A percentile compares a stretch with the other conserved stretches of the same genome.
Conservation (phyloP, 129 eudicot genomes). For the Glebionis coronaria region DNA sequence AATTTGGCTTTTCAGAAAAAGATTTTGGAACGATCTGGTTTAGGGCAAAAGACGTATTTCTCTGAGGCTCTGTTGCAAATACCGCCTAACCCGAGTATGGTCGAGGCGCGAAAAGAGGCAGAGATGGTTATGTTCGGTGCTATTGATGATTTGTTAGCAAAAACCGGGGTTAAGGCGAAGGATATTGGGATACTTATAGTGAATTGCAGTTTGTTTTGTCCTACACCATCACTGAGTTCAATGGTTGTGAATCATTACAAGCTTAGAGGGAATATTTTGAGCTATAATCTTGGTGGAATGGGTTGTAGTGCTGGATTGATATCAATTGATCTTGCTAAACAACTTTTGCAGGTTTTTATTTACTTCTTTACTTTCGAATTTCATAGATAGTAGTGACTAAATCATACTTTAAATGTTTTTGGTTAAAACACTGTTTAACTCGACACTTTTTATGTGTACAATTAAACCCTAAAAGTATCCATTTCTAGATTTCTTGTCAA, state of each 20-base stretch:
- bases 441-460: no score
- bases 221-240: slow-evolving; percentile 43
- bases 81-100: slow-evolving; percentile 71
- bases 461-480: no score
- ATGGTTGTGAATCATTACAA: slow-evolving; percentile 63
- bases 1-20: slow-evolving; percentile 45
- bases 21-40: slow-evolving; percentile 75
- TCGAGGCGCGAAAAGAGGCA: slow-evolving; percentile 77
- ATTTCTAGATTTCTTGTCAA: no score
- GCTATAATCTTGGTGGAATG: slow-evolving; percentile 73
- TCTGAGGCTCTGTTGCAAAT: slow-evolving; percentile 64
- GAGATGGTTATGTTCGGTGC: slow-evolving; percentile 92
- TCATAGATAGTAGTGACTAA: no score
- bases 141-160: slow-evolving; percentile 58
- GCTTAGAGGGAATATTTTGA: slow-evolving; percentile 58
- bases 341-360: slow-evolving; percentile 40
- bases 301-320: slow-evolving; percentile 78
- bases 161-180: slow-evolving; percentile 59
- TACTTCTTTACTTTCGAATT: not conserved
- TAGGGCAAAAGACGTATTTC: slow-evolving; percentile 72
- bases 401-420: no score
- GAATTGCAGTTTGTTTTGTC: slow-evolving; percentile 53
- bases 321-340: slow-evolving; percentile 63
- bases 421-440: no score
- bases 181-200: slow-evolving; percentile 67